Base-by-base conservation (phyloP, 768 basidiomycete genomes). In the Imleria badia region DNA sequence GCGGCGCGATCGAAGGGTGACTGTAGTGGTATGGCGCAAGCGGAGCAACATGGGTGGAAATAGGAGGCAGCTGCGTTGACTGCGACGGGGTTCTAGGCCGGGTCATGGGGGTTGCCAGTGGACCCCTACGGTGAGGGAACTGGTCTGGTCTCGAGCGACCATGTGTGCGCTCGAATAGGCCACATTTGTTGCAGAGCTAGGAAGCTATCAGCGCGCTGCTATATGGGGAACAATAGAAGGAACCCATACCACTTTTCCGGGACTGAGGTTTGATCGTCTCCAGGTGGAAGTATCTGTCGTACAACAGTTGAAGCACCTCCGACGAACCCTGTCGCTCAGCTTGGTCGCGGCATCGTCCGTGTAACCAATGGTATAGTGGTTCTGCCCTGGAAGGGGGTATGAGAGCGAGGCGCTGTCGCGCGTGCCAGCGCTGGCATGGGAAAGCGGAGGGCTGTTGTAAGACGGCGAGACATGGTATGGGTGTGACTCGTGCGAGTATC, bases 231-330 rank as follows among this genome's bases (percentile, higher is more conserved):
- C 13, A 2, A 36, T 3, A 40, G 33, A 19, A 30, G 53, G 29
- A 29, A 34, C 7, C 62, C 80, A 54, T 59, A 80, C 80, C 61
- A 91, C 89, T 81, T 91, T 91, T 26, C 89, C 89, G 2, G 88
- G 89, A 54, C 81, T 85, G 54, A 91, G 79, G 64, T 87, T 89
- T 15, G 82, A 84, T 55, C 89, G 73, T 34, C 89, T 73, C 89
- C 89, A 91, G 23, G 89, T 91, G 46, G 85, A 86, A 31, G 90
- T 91, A 59, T 91, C 89, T 14, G 89, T 90, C 23, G 89, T 91
- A 67, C 86, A 85, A 70, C 89, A 91, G 67, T 91, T 91, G 79
- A 87, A 91, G 70, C 89, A 91, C 44, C 88, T 75, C 35, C 89
- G 72, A 26, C 89, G 79, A 45, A 91, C 85, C 38, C 87, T 79